Evolutionary conservation across 805 yeast genomes (phyloP), one percentile per base, ranked within the genome.

Genomic region (Candida silvatica): DNA sequence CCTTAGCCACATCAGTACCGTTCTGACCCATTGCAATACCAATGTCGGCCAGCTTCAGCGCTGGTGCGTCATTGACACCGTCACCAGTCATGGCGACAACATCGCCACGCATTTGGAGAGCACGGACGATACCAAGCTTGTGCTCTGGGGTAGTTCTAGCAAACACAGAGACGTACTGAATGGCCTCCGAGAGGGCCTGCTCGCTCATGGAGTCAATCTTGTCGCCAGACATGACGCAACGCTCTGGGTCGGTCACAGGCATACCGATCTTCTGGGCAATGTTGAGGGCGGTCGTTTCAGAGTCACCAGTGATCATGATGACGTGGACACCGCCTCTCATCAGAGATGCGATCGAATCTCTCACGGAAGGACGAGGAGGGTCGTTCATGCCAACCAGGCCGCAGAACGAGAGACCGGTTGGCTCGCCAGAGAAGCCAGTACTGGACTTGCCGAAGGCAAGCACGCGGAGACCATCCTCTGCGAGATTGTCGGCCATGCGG

Each of bases 61-160:
- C 97, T n/a, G 97, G 97, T 0, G 97, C 97, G 66, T 88, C 97
- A 57, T 88, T 88, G 11, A 90, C 96, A 61, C 97, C 97, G 61
- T 88, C 97, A 47, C 98, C 98, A n/a, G 97, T 88, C 96, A 90
- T 88, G 17, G 97, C 98, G 35, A 90, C 97, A 42, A 90, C 78
- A 56, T 90, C 95, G 34, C 96, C 96, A 54, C 94, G 73, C 55
- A 74, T 72, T 56, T 88, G 94, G 43, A 88, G 67, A 0, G 96
- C 96, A 51, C 82, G 76, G 23, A 88, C 95, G 58, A 88, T 88
- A 40, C 82, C 71, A 42, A 88, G 80, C 54, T 88, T 88, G 59
- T 88, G 95, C 54, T 87, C 94, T 1, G 97, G 97, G 1, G 96
- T 80, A 6, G 96, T 87, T 64, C 97, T 77, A 5, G 97, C 96